Evolutionary conservation across 805 yeast species (phyloP).

Genomic region (Lipomyces spencermartinsiae): DNA sequence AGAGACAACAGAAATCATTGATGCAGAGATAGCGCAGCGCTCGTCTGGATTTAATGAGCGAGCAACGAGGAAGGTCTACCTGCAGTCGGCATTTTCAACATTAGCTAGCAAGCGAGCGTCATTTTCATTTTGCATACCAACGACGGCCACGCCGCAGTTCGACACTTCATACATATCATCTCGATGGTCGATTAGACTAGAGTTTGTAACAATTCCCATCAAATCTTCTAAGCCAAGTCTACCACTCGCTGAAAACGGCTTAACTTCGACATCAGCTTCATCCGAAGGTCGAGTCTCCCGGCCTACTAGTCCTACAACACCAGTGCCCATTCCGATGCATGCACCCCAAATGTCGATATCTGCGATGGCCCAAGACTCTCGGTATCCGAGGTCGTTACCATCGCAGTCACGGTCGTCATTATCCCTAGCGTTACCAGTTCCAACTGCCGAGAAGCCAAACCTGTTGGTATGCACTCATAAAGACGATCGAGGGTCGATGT

Average conservation of each 20-base stretch:
- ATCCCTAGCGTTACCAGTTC: background rate
- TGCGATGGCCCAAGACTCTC: constrained; percentile 6
- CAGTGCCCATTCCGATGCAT: constrained; percentile 5
- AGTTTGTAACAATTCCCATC: constrained; percentile 42
- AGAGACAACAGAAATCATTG: constrained; percentile 48
- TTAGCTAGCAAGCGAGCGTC: constrained; percentile 39
- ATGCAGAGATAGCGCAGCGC: constrained; percentile 41
- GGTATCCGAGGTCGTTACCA: constrained; percentile 2
- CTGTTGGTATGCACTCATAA: constrained; percentile 49
- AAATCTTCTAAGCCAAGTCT: background rate
- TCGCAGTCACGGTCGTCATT: constrained; percentile 1
- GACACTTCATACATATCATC: constrained; percentile 43
- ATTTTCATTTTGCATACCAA: constrained; percentile 45
- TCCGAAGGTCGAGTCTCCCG: background rate
- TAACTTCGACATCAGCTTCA: constrained; percentile 3
- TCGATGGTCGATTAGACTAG: constrained; percentile 45
- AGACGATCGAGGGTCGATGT: constrained; percentile 36
- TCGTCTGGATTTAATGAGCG: constrained; percentile 38
- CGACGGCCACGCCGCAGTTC: constrained; percentile 48
- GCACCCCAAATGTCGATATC: constrained; percentile 1
- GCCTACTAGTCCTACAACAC: constrained; percentile 10
- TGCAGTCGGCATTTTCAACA: constrained; percentile 40
- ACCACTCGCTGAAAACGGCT: background rate
- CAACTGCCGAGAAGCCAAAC: constrained; percentile 18
- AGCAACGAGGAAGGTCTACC: constrained; percentile 42